These are phyloP conservation scores for Lactarius trivialis DNA, from an alignment of 768 basidiomycete species.

Conservation along the genomic window DNA sequence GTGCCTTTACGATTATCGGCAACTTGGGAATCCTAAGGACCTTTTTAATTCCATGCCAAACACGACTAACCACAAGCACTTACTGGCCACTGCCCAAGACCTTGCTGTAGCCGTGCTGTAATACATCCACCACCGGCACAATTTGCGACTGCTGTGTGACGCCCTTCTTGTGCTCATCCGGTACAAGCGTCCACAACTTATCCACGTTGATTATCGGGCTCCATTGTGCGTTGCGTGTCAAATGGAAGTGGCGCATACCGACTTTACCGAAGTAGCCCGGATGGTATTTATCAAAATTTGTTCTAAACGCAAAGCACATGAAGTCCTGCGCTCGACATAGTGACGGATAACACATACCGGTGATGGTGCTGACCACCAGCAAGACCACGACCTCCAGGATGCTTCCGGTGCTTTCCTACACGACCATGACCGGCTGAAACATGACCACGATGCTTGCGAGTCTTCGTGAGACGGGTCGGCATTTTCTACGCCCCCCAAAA, in stretches of 20 bases:
- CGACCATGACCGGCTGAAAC: slow-evolving; percentile 99
- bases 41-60: neutral
- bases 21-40: slow-evolving; percentile 61
- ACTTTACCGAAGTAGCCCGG: slow-evolving; percentile 99
- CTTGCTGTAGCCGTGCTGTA: slow-evolving; percentile 81
- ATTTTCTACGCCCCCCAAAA: slow-evolving; percentile 45
- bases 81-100: slow-evolving; percentile 91
- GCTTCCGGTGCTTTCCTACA: slow-evolving; percentile 99
- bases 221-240: slow-evolving; percentile 87
- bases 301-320: slow-evolving; percentile 39
- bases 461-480: slow-evolving; percentile 96
- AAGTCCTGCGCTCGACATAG: neutral
- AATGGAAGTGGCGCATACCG: slow-evolving; percentile 99
- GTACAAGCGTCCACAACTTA: slow-evolving; percentile 91
- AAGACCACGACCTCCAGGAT: slow-evolving; percentile 99
- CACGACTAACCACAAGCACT: slow-evolving; percentile 29
- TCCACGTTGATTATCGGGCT: slow-evolving; percentile 97
- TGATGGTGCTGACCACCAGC: slow-evolving; percentile 99
- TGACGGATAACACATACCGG: slow-evolving; percentile 49
- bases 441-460: slow-evolving; percentile 98
- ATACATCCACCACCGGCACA: slow-evolving; percentile 92
- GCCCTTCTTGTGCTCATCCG: slow-evolving; percentile 73
- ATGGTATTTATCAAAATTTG: slow-evolving; percentile 99
- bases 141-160: slow-evolving; percentile 67
- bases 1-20: slow-evolving; percentile 97